Evolutionary conservation across 129 eudicot species (phyloP).

Genomic region (Smallanthus sonchifolius): DNA sequence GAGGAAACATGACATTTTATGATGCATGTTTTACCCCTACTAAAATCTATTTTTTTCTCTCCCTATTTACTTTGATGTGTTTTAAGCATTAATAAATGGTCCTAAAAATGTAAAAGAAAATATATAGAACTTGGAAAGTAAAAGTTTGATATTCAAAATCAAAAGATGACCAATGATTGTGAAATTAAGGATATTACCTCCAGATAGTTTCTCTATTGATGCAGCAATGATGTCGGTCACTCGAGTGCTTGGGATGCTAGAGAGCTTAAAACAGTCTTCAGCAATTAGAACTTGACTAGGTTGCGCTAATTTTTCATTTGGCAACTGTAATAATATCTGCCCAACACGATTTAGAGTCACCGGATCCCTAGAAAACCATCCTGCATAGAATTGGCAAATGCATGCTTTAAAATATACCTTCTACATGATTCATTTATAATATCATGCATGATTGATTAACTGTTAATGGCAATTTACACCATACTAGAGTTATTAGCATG

Average conservation of each 20-base stretch:
- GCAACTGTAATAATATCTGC: slow-evolving; percentile 45
- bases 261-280: slow-evolving; percentile 84
- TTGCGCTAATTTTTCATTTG: slow-evolving; percentile 21
- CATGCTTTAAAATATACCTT: background rate
- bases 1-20: background rate
- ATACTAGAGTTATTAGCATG: background rate
- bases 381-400: slow-evolving; percentile 29
- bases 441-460: slow-evolving; percentile 9
- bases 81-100: background rate
- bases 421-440: background rate
- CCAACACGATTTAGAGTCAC: slow-evolving; percentile 63
- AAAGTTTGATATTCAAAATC: background rate
- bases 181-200: slow-evolving; percentile 46
- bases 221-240: slow-evolving; percentile 36
- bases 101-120: background rate
- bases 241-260: slow-evolving; percentile 46
- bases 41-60: background rate
- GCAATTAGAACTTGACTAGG: slow-evolving; percentile 60
- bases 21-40: background rate
- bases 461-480: background rate
- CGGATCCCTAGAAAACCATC: slow-evolving; percentile 94
- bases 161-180: background rate
- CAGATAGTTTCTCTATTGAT: slow-evolving; percentile 56
- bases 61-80: background rate
- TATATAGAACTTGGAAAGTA: background rate